Evolutionary conservation across 1,284 basidiomycete species (phyloP), one percentile per base, ranked within the genome.

Genomic region (Thecaphora thlaspeos): DNA sequence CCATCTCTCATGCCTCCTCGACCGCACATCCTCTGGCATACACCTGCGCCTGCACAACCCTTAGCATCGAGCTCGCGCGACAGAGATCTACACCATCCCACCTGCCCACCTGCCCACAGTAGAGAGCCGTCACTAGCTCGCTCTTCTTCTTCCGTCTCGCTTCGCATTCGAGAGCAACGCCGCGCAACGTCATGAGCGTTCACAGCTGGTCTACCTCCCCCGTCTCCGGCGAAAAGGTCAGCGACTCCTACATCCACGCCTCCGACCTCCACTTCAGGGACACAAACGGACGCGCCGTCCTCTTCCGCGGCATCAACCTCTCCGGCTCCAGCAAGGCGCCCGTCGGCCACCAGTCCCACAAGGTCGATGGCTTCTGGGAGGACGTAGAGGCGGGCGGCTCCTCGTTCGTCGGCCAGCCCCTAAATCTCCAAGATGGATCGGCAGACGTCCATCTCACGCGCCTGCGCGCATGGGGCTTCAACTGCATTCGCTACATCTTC

Each of bases 301-400:
- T 97, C 23, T 82, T 98, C 0, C 86, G 94, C 39, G 94, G 94
- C 34, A 87, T 97, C 52, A 97, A 98, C 79, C 84, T 97, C 48
- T 89, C 90, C 8, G 91, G 90, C 3, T 87, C 88, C 0, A 84
- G 86, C 46, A 97, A 98, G 77, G 87, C 87, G 0, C 92, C 94
- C 0, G 77, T 86, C 0, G 84, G 82, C 38, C 82, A 85, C 53
- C 89, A 86, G 0, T 87, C 87, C 0, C 61, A 68, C 18, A 47
- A 55, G 40, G 82, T 87, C 0, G 83, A 91, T 0, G 86, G 83
- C n/a, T 93, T 96, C 77, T 97, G 92, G 92, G 88, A 91, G 52
- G 81, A 81, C 9, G 91, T 87, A 5, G 88, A 94, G 76, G 80
- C 75, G 0, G 91, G 90, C 28, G 84, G 84, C 2, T 81, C 84